Conservation (phyloP, 108 stramenopile genomes). For the Discostella pseudostelligera region DNA sequence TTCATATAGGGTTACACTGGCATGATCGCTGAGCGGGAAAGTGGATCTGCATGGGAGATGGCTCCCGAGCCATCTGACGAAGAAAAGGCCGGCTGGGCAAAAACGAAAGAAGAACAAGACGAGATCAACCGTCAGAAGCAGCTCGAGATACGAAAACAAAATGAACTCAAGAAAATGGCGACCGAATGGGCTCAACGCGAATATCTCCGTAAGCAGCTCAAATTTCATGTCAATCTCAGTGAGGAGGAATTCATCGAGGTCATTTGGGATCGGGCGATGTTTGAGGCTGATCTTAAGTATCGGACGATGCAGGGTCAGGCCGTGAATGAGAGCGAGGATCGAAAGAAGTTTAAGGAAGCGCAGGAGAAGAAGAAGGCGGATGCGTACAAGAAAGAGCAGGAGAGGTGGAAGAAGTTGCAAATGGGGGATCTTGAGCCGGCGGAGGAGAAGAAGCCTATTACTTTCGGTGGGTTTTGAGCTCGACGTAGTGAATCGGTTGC, state of each 20-base stretch:
- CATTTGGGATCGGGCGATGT: constrained; percentile 80
- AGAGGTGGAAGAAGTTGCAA: constrained; percentile 40
- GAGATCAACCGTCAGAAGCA: constrained; percentile 18
- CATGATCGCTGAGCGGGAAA: constrained; percentile 26
- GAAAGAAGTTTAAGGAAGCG: constrained; percentile 45
- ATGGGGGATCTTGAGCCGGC: constrained; percentile 16
- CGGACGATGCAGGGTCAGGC: constrained; percentile 46
- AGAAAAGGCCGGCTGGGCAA: constrained; percentile 31
- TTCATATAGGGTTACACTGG: constrained; percentile 31
- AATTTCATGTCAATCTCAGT: constrained; percentile 40
- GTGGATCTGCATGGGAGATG: constrained; percentile 37
- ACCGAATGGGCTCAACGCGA: constrained; percentile 82
- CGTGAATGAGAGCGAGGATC: constrained; percentile 41
- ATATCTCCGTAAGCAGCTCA: constrained; percentile 61
- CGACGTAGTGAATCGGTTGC: not conserved
- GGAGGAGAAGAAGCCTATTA: constrained; percentile 7
- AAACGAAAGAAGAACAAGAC: constrained; percentile 17
- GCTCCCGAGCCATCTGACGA: constrained; percentile 44
- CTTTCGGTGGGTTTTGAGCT: constrained; percentile 2
- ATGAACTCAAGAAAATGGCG: constrained; percentile 63
- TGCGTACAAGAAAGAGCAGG: constrained; percentile 33
- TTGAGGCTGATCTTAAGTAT: constrained; percentile 70
- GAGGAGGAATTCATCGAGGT: constrained; percentile 66
- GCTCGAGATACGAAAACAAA: constrained; percentile 39
- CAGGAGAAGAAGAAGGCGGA: constrained; percentile 52